Conservation (phyloP, 805 yeast genomes). For the Starmerella roubikii region DNA sequence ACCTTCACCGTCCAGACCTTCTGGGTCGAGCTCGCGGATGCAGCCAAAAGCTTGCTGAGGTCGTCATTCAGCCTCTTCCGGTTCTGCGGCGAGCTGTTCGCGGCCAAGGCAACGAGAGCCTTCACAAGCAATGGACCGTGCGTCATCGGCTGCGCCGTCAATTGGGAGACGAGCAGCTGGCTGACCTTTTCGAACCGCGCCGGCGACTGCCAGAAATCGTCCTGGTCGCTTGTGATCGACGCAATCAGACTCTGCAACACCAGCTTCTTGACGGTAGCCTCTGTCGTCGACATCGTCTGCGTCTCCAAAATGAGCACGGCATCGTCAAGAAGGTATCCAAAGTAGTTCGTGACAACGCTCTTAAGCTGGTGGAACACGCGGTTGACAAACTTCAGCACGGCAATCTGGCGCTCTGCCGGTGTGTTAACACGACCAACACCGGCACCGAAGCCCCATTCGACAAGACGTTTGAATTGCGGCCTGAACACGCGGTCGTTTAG, state of each 20-base stretch:
- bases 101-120: conserved; percentile 63
- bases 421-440: conserved; percentile 30
- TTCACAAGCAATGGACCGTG: conserved; percentile 74
- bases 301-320: conserved; percentile 28
- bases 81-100: conserved; percentile 44
- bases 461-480: conserved; percentile 75
- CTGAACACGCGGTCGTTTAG: conserved; percentile 87
- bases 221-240: conserved; percentile 79
- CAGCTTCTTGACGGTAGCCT: conserved; percentile 41
- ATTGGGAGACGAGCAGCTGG: conserved; percentile 49
- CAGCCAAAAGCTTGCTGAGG: conserved; percentile 47
- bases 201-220: conserved; percentile 87
- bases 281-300: conserved; percentile 24
- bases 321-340: conserved; percentile 72
- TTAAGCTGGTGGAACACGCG: conserved; percentile 70
- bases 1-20: conserved; percentile 71
- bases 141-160: conserved; percentile 44
- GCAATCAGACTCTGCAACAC: conserved; percentile 58
- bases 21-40: conserved; percentile 45
- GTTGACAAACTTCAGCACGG: conserved; percentile 77
- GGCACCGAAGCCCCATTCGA: conserved; percentile 77
- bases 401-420: conserved; percentile 35
- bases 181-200: conserved; percentile 68
- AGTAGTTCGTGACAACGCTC: conserved; percentile 79
- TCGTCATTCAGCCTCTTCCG: conserved; percentile 59